These are phyloP conservation scores for Penicillium polonicum DNA, from an alignment of 2,329 filamentous ascomycete genomes.

Conservation along the genomic window DNA sequence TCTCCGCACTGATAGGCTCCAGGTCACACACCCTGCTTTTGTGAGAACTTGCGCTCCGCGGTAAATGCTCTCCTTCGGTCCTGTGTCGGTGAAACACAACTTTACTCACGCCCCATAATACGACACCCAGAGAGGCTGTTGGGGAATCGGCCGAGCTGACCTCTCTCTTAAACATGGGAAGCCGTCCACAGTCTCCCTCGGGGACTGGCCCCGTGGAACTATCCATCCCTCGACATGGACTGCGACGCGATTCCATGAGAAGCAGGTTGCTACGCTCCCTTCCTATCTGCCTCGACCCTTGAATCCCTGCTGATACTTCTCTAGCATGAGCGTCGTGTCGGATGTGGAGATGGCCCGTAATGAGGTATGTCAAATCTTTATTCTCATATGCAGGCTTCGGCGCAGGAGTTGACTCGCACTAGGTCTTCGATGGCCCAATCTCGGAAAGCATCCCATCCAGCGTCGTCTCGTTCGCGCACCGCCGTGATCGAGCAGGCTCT, in stretches of 20 bases:
- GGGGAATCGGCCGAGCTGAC: not conserved
- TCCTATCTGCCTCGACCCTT: not conserved
- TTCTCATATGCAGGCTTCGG: not conserved
- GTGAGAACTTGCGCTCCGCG: not conserved
- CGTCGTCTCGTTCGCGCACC: conserved; percentile 85
- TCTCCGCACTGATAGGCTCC: conserved; percentile 13
- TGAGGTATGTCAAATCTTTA: conserved; percentile 59
- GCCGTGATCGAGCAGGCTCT: conserved; percentile 76
- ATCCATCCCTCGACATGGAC: conserved; percentile 21
- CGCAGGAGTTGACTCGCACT: conserved; percentile 2
- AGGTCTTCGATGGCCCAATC: conserved; percentile 86
- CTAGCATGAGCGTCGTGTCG: conserved; percentile 72
- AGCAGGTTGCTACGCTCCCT: conserved; percentile 34
- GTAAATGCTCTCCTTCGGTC: not conserved
- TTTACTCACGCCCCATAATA: not conserved
- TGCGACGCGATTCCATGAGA: conserved; percentile 39
- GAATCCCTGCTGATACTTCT: conserved; percentile 18
- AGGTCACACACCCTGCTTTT: conserved; percentile 3
- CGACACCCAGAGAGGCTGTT: not conserved
- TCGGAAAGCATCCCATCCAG: conserved; percentile 96
- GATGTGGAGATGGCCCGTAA: conserved; percentile 99
- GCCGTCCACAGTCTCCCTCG: conserved; percentile 25
- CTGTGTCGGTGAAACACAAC: conserved; percentile 1
- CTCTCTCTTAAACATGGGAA: conserved; percentile 29
- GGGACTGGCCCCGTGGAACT: conserved; percentile 24